A percentile compares a stretch with the other conserved stretches of the same genome.
These are phyloP conservation scores for Erucastrum elatum DNA, from an alignment of 345 rosid genomes.

Conservation along the genomic window DNA sequence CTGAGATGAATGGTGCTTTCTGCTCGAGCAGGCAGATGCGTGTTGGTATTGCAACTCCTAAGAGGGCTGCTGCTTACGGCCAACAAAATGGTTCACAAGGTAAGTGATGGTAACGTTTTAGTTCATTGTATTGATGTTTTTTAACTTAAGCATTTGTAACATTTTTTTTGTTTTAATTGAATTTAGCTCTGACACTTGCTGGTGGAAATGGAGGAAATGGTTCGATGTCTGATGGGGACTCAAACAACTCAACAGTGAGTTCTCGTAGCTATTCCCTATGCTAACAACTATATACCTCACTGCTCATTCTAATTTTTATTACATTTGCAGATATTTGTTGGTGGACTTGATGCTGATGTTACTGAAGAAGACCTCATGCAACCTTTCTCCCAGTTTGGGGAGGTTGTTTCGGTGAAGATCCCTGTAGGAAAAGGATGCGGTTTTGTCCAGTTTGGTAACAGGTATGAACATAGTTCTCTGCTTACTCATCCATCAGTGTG, in stretches of 20 bases:
- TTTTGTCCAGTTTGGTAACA: conserved; percentile 74
- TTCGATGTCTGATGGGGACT: conserved; percentile 54
- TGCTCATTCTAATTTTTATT: neutral
- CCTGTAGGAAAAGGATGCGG: conserved; percentile 86
- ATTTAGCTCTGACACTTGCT: conserved; percentile 63
- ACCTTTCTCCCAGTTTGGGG: conserved; percentile 78
- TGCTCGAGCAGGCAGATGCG: conserved; percentile 90
- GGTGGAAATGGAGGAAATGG: conserved; percentile 75
- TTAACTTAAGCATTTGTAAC: conserved; percentile 12
- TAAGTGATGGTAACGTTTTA: conserved; percentile 30
- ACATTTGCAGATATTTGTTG: conserved; percentile 70
- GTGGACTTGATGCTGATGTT: conserved; percentile 77
- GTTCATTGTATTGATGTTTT: neutral
- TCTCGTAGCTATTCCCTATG: conserved; percentile 11
- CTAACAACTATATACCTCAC: conserved; percentile 7
- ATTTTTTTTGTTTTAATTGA: conserved; percentile 22
- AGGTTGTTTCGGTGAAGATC: conserved; percentile 79
- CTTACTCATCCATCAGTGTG: neutral
- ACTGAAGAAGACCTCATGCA: conserved; percentile 79
- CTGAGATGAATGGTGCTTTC: conserved; percentile 75
- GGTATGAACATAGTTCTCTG: conserved; percentile 39
- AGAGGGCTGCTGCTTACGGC: conserved; percentile 63
- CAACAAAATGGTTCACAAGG: conserved; percentile 80
- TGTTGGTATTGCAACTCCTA: conserved; percentile 78
- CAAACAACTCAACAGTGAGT: conserved; percentile 80